phyloP scores from a whole-genome alignment of 2,329 filamentous ascomycete species.

The Alternaria ventricosa region DNA sequence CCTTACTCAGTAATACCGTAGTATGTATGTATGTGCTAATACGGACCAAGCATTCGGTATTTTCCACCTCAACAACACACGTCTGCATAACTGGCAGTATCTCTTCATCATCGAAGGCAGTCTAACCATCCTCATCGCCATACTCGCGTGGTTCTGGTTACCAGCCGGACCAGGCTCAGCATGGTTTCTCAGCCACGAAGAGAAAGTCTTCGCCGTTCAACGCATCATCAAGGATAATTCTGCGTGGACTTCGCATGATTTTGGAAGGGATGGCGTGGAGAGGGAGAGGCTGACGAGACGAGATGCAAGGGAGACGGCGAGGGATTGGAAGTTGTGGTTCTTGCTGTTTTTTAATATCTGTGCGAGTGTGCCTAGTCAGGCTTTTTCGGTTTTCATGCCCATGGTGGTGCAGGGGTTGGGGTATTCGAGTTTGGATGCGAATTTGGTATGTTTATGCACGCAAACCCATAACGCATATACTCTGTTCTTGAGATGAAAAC shows the following conservation, averaged over 20 bases:
- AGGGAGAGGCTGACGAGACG: conserved; percentile 19
- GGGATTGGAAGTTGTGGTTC: conserved; percentile 33
- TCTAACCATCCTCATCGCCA: conserved; percentile 39
- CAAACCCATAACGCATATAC: no score
- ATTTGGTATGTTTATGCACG: conserved; percentile 14
- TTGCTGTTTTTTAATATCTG: conserved; percentile 49
- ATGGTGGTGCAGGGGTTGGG: conserved; percentile 53
- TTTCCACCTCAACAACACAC: conserved; percentile 54
- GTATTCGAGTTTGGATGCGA: conserved; percentile 25
- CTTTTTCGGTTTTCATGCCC: conserved; percentile 53
- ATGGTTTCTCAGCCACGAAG: conserved; percentile 48
- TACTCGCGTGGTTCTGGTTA: conserved; percentile 37
- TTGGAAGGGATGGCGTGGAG: not conserved
- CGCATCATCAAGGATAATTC: conserved; percentile 27
- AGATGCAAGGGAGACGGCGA: conserved; percentile 24
- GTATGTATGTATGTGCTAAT: conserved; percentile 1
- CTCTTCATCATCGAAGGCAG: conserved; percentile 53
- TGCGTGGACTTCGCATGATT: not conserved
- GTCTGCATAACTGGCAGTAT: conserved; percentile 57
- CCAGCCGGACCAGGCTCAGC: conserved; percentile 35
- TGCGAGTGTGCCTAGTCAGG: conserved; percentile 50
- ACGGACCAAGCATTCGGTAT: conserved; percentile 44
- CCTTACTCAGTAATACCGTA: not conserved
- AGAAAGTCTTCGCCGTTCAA: conserved; percentile 20
- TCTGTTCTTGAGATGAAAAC: not conserved